Base-by-base conservation (phyloP, 305 asterid genomes). In the Euphrasia arctica region DNA sequence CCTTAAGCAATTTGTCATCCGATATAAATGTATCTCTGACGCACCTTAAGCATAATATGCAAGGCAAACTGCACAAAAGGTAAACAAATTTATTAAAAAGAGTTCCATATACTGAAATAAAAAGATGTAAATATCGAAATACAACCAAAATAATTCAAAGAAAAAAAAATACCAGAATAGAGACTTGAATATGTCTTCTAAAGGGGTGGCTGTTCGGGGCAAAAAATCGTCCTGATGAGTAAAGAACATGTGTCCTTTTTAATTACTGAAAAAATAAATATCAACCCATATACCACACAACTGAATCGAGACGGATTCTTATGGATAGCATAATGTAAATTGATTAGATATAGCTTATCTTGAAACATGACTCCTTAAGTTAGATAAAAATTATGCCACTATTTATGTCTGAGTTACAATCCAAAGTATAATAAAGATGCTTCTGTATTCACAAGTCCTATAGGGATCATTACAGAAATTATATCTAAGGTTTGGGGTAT, bases 121-220 rank as follows among this genome's bases (percentile, higher is more conserved):
- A 69, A 15, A 51, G 28, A 69, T 48, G 62, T 67, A 47, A 45
- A 49, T 54, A 54, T 45, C 25, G 51, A 55, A 63, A 31, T 29
- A 62, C 45, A 50, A 42, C 42, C 7, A 7, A 41, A 51, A 28
- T 11, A 28, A 18, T 65, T 28, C 49, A 41, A n/a, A 12, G 54
- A 7, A 7, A 7, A 7, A 39, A 39, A 12, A 41, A 65, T 83
- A 90, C 97, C 97, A 90, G 82, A 90, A 85, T 61, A 90, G 87
- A 12, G 96, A 90, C 81, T 90, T 90, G 82, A 90, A 85, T 64
- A 90, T 70, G 75, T 87, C 97, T 78, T 90, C 97, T 85, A 88
- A 69, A 9, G 97, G 92, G 47, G 95, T 88, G 69, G 96, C 91
- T 41, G 97, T 90, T 57, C 97, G 89, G 63, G 97, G 97, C 77